Evolutionary conservation across 768 basidiomycete genomes (phyloP), one percentile per base, ranked within the genome.

Genomic region (Lentinus brumalis): DNA sequence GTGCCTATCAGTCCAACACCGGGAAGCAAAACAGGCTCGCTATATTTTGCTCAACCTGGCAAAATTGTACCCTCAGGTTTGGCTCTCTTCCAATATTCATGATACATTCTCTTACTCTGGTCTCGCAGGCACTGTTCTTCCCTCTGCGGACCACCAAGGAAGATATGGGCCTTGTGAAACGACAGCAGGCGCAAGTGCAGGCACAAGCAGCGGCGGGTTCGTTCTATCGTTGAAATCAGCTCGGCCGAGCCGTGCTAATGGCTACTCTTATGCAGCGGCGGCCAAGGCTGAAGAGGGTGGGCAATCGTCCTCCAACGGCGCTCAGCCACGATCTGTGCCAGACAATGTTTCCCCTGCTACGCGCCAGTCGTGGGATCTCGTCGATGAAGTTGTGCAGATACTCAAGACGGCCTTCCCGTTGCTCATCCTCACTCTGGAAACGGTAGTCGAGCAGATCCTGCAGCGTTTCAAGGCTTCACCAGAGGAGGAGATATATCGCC

Each of bases 351-450:
- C 62, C 12, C 29, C 31, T 4, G 54, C 54, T 1, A 63, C 62
- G 29, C 57, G 88, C 35, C 90, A 91, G 67, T 86, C 92, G 30
- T 92, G 86, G 83, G 96, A 98, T 56, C 83, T 91, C 67, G 87
- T 97, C 7, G 97, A 99, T 21, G 97, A 98, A 70, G 86, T 98
- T 59, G 85, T 95, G 44, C 90, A 95, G 70, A 87, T 93, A 40
- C 80, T 98, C 68, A 98, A 99, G 77, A 97, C 96, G 0, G 89
- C 93, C 0, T 97, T 96, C 81, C 97, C 97, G 0, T 82, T 99
- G 7, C 83, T 99, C 39, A 92, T 96, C 32, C 79, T 98, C 21
- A 97, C 94, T 58, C 81, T 99, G 81, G 97, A 99, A 77, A 96
- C 94, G 15, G 91, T 98, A 83, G 91, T 96, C 4, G 97, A 99